Base-by-base conservation (phyloP, 768 basidiomycete species). In the Hortiboletus flavorubellus region DNA sequence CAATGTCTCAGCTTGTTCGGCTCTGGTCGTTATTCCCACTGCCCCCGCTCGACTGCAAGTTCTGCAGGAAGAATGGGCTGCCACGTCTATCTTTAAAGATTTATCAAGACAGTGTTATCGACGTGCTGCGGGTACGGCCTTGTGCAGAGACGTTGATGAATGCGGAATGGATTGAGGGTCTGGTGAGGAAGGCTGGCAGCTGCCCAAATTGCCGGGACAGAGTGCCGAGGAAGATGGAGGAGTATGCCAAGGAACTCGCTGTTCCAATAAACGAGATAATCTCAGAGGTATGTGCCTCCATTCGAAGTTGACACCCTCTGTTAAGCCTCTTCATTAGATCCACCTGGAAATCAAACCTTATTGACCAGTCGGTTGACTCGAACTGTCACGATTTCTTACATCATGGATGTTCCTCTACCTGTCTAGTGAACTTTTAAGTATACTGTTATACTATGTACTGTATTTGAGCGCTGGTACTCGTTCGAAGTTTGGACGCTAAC, bases 1-100 rank as follows among this genome's bases (percentile, higher is more conserved):
- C 71, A 47, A 69, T 71, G 67, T 59, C 65, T 29, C 71, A 71
- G 40, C 67, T 71, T 37, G 55, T 59, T 34, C 71, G 65, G n/a
- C 59, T 69, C 39, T 71, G 69, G 69, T 54, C 69, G 8, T 45
- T 59, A 37, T 72, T 66, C 48, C 69, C 69, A 23, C 58, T 72
- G 0, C 69, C 69, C 4, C 64, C 54, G 21, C 59, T 71, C 42
- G 69, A 71, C 52, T 71, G 69, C 69, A 71, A 71, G 54, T 59
- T 67, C 34, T 71, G 69, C 56, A 69, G 69, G 57, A 71, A 71
- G 62, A 71, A 72, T 51, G 69, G 69, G 3, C 43, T 71, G n/a
- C 60, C 71, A 21, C 69, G 69, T 48, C 41, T 71, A 34, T 59
- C 71, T 7, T 44, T 69, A 8, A 72, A 67, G 55, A 62, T 46